Evolutionary conservation across 106 monocot species (phyloP).

Genomic region (Apostasia ramifera): DNA sequence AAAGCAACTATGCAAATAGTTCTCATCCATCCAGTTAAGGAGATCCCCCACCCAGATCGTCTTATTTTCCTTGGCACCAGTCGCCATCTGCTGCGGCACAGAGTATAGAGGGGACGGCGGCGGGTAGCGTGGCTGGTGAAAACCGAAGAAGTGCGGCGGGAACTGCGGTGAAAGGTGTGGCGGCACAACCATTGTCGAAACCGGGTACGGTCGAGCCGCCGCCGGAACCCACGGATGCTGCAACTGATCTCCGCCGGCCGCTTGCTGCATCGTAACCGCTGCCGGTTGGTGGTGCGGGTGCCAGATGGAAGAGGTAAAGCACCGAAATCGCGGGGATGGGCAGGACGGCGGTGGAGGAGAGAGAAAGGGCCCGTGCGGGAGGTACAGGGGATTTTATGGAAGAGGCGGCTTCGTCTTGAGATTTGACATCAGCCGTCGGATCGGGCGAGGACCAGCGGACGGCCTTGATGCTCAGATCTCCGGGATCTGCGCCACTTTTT

Average conservation of each 20-base stretch:
- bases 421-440: constrained; percentile 8
- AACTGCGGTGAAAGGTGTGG: neutral
- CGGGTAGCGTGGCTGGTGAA: constrained; percentile 5
- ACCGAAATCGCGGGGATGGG: neutral
- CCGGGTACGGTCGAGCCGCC: constrained; percentile 6
- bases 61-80: constrained; percentile 4
- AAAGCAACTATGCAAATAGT: constrained; percentile 9
- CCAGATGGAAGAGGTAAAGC: neutral
- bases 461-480: constrained; percentile 4
- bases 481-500: neutral
- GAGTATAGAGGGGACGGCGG: constrained; percentile 1
- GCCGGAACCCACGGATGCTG: constrained; percentile 5
- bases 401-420: neutral
- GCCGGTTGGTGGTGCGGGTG: no score
- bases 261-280: neutral
- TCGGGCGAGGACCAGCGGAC: neutral
- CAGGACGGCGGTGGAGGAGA: neutral
- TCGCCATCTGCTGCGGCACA: neutral
- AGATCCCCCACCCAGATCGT: constrained; percentile 14
- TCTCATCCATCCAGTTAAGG: constrained; percentile 11
- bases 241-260: neutral
- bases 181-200: constrained; percentile 6
- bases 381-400: neutral
- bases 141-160: constrained; percentile 7
- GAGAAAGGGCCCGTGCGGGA: neutral